phyloP scores from a whole-genome alignment of 2,329 filamentous ascomycete species.

The Calonectria pseudoturangicola region DNA sequence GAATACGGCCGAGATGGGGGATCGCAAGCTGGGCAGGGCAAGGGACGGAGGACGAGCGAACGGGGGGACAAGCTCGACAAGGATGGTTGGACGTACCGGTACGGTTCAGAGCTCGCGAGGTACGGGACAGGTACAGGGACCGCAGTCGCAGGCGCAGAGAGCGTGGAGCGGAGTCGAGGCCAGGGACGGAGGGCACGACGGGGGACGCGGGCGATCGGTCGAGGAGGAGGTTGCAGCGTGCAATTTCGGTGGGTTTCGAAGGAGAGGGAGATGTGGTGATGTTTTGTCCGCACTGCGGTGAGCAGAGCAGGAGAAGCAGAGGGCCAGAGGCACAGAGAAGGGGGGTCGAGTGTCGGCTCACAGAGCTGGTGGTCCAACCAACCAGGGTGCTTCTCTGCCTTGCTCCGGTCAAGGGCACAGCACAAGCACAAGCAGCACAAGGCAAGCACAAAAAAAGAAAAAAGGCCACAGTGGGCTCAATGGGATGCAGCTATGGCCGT shows the following conservation, averaged over 20 bases:
- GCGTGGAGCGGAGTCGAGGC: constrained; percentile 16
- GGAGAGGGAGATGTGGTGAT: constrained; percentile 36
- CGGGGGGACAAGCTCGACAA: constrained; percentile 42
- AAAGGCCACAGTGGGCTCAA: constrained; percentile 24
- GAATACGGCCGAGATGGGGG: constrained; percentile 52
- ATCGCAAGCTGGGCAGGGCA: constrained; percentile 38
- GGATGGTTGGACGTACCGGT: constrained; percentile 36
- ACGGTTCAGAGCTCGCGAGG: constrained; percentile 30
- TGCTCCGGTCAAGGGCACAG: constrained; percentile 4
- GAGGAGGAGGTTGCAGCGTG: constrained; percentile 37
- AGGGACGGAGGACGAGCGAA: constrained; percentile 49
- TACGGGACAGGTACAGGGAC: background rate
- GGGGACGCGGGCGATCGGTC: constrained; percentile 31
- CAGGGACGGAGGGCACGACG: constrained; percentile 31
- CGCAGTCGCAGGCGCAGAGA: constrained; percentile 22
- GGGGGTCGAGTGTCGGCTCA: constrained; percentile 9
- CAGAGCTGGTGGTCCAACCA: constrained; percentile 25
- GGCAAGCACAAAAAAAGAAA: background rate
- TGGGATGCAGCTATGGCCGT: constrained; percentile 24
- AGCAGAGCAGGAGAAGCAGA: constrained; percentile 8
- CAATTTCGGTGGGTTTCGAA: constrained; percentile 39
- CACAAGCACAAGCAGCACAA: constrained; percentile 14
- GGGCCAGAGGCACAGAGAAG: background rate
- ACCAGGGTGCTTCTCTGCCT: constrained; percentile 6
- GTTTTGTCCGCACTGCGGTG: constrained; percentile 31